Evolutionary conservation across 2,329 filamentous ascomycete genomes (phyloP).

Genomic region (Fusarium virguliforme): DNA sequence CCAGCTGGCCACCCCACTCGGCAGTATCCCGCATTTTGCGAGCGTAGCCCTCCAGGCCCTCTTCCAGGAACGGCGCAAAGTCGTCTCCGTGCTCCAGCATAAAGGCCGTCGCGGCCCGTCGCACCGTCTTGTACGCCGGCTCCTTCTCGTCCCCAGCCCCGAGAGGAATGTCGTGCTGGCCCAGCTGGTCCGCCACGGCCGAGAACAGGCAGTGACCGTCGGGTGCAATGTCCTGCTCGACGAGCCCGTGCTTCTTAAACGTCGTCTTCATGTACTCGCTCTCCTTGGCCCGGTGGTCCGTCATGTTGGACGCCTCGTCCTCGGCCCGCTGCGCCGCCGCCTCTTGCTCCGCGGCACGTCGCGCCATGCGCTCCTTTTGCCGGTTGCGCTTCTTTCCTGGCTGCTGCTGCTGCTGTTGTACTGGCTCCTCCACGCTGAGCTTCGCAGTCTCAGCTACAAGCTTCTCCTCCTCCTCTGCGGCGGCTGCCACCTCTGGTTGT

Average conservation of each 20-base stretch:
- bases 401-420: slow-evolving; percentile 42
- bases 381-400: slow-evolving; percentile 84
- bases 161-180: slow-evolving; percentile 65
- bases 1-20: slow-evolving; percentile 96
- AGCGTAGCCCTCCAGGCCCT: slow-evolving; percentile 81
- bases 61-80: slow-evolving; percentile 90
- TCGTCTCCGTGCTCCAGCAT: slow-evolving; percentile 83
- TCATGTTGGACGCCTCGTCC: slow-evolving; percentile 81
- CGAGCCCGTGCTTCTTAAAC: slow-evolving; percentile 75
- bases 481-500: slow-evolving; percentile 35
- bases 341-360: slow-evolving; percentile 88
- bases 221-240: slow-evolving; percentile 85
- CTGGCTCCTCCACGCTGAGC: slow-evolving; percentile 40
- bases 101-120: slow-evolving; percentile 82
- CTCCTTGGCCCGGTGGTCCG: slow-evolving; percentile 81
- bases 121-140: slow-evolving; percentile 75
- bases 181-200: slow-evolving; percentile 88
- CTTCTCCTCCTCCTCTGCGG: slow-evolving; percentile 33
- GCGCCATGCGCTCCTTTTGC: slow-evolving; percentile 91
- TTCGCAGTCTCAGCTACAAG: slow-evolving; percentile 45
- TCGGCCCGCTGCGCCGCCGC: slow-evolving; percentile 78
- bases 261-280: slow-evolving; percentile 77
- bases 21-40: slow-evolving; percentile 86
- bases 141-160: slow-evolving; percentile 37
- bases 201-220: slow-evolving; percentile 98